These are phyloP conservation scores for Coemansia guatemalensis DNA, from an alignment of 192 early-diverging fungal genomes.

Conservation along the genomic window DNA sequence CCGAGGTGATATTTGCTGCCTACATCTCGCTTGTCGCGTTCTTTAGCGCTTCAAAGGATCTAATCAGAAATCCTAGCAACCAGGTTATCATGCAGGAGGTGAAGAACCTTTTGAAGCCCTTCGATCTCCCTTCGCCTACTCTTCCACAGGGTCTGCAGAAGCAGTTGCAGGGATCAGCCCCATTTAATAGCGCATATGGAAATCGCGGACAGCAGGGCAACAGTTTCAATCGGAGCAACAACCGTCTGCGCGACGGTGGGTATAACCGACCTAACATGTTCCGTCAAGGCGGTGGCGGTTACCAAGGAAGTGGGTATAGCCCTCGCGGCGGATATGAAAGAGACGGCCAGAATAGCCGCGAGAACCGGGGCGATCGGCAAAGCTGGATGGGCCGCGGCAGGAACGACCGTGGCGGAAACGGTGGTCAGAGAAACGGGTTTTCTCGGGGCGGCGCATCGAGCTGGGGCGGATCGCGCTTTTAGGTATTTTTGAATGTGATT, in stretches of 20 bases:
- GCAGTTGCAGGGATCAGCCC: not conserved
- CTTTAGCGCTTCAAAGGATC: slow-evolving; percentile 14
- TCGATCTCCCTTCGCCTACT: slow-evolving; percentile 22
- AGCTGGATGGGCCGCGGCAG: slow-evolving; percentile 6
- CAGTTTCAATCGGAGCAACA: not conserved
- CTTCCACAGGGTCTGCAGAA: slow-evolving; percentile 16
- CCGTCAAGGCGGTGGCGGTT: not conserved
- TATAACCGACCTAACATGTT: not conserved
- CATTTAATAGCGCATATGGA: not conserved
- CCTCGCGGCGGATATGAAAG: not conserved
- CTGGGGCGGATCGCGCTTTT: not conserved
- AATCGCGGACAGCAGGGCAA: not conserved
- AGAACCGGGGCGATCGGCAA: not conserved
- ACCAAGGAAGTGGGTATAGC: not conserved
- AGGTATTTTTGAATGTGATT: not conserved
- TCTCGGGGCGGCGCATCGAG: not conserved
- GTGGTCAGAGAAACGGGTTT: not conserved
- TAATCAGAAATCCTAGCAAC: slow-evolving; percentile 20
- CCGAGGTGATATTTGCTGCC: slow-evolving; percentile 31
- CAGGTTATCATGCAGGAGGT: slow-evolving; percentile 23
- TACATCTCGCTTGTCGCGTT: slow-evolving; percentile 54
- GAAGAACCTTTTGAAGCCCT: slow-evolving; percentile 17
- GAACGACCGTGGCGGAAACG: not conserved
- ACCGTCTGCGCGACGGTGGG: not conserved
- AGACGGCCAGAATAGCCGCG: too few relatives aligned